Conservation (phyloP, 2,329 filamentous ascomycete genomes). For the Microcyclospora tardicrescens region DNA sequence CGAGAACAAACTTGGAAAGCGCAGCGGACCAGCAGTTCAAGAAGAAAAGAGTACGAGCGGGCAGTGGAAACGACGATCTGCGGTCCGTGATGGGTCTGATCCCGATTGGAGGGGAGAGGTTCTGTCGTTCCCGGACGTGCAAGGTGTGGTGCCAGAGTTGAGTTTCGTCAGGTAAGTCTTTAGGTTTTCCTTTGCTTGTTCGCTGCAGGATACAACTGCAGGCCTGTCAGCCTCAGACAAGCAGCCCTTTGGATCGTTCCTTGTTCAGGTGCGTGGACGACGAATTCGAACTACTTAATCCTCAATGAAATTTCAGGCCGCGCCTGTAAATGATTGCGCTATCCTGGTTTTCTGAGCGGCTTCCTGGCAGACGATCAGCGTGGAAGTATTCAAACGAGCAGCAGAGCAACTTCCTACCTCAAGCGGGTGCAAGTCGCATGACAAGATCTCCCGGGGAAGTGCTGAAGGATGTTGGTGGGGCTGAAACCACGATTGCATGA, state of each 20-base stretch:
- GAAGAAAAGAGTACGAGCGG: slow-evolving; percentile 41
- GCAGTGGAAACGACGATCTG: slow-evolving; percentile 35
- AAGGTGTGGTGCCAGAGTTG: slow-evolving; percentile 32
- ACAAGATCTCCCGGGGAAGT: background rate
- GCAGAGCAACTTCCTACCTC: background rate
- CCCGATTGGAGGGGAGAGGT: slow-evolving; percentile 34
- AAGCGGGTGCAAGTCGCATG: background rate
- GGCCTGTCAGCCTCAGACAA: too few species aligned
- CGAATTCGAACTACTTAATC: background rate
- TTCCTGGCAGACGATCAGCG: too few species aligned
- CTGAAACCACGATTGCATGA: too few species aligned
- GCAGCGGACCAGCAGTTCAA: slow-evolving; percentile 30
- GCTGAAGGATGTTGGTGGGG: background rate
- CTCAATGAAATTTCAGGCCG: background rate
- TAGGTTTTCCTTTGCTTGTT: slow-evolving; percentile 1
- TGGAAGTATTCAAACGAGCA: too few species aligned
- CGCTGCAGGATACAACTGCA: too few species aligned
- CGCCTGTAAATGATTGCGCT: background rate
- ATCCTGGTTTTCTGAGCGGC: background rate
- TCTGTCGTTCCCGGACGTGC: slow-evolving; percentile 31
- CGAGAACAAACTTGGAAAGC: slow-evolving; percentile 45
- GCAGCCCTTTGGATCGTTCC: too few species aligned
- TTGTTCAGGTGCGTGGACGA: background rate
- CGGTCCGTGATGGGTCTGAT: slow-evolving; percentile 29
- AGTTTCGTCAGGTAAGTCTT: slow-evolving; percentile 35